phyloP scores from a whole-genome alignment of 2,329 filamentous ascomycete genomes.

The Hypoxylon sp. region DNA sequence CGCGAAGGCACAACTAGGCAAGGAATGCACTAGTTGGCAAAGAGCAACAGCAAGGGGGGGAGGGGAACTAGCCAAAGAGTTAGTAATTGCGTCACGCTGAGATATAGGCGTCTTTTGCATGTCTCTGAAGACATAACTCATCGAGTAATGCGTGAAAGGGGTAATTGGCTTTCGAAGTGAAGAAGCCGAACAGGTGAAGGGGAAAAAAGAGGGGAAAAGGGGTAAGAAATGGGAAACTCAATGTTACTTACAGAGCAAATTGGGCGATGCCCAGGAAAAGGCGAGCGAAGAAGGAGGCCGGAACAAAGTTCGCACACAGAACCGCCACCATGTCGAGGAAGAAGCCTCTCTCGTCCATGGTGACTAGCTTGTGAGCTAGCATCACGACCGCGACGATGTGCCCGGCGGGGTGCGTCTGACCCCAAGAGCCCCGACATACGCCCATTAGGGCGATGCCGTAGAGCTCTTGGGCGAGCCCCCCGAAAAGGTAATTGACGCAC shows the following conservation, averaged over 20 bases:
- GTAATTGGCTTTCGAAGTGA: background rate
- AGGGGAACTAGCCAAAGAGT: background rate
- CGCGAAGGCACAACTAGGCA: background rate
- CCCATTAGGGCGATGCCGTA: conserved; percentile 17
- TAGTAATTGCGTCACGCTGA: background rate
- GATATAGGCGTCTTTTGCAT: background rate
- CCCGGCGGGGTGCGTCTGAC: conserved; percentile 2
- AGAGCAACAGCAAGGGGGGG: background rate
- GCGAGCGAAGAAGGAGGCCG: background rate
- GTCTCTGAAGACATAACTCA: background rate
- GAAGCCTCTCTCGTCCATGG: background rate
- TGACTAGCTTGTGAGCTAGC: conserved; percentile 1
- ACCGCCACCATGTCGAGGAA: background rate
- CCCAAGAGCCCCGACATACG: conserved; percentile 17
- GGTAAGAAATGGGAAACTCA: background rate
- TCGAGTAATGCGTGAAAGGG: background rate
- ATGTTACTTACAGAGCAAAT: background rate
- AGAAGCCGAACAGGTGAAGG: background rate
- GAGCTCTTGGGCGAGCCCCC: conserved; percentile 2
- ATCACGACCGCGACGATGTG: conserved; percentile 1
- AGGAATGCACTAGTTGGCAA: background rate
- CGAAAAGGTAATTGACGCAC: background rate
- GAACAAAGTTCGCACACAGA: background rate
- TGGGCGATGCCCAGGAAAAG: background rate
- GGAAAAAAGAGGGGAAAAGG: background rate